A percentile compares a stretch with the other conserved stretches of the same genome.
These are phyloP conservation scores for Monosporozyma servazzii DNA, from an alignment of 805 yeast genomes.

Conservation along the genomic window DNA sequence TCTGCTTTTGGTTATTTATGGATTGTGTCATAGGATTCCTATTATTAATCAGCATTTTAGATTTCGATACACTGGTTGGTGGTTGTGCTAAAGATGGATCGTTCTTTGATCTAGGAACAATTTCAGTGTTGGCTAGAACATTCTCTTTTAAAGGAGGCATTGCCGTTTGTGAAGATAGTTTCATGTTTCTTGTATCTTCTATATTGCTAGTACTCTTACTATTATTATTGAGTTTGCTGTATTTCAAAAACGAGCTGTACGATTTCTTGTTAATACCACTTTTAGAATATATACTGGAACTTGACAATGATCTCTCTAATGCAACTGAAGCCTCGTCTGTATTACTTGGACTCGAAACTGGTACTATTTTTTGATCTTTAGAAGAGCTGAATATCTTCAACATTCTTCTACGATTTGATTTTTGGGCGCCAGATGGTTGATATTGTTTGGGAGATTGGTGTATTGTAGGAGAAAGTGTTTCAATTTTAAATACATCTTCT, in stretches of 20 bases:
- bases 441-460: not conserved
- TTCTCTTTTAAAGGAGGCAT: not conserved
- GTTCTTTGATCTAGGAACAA: conserved; percentile 19
- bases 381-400: conserved; percentile 25
- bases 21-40: not conserved
- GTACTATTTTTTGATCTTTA: conserved; percentile 4
- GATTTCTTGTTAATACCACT: conserved; percentile 6
- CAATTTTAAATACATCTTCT: not conserved
- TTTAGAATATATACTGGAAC: conserved; percentile 1
- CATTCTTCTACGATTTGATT: conserved; percentile 24
- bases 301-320: conserved; percentile 6
- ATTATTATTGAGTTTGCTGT: conserved; percentile 7
- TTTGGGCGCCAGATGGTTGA: conserved; percentile 5
- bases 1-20: not conserved
- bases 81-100: conserved; percentile 13
- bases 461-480: not conserved
- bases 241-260: conserved; percentile 18
- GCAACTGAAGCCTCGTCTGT: not conserved
- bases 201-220: not conserved
- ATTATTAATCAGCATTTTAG: not conserved
- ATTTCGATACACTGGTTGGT: not conserved
- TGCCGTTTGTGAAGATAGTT: not conserved
- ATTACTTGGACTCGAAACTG: not conserved
- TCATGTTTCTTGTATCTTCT: not conserved
- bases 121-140: conserved; percentile 9